A percentile compares a stretch with the other conserved stretches of the same genome.
Conservation (phyloP, 352 stramenopile genomes). For the Globisporangium barbulae region DNA sequence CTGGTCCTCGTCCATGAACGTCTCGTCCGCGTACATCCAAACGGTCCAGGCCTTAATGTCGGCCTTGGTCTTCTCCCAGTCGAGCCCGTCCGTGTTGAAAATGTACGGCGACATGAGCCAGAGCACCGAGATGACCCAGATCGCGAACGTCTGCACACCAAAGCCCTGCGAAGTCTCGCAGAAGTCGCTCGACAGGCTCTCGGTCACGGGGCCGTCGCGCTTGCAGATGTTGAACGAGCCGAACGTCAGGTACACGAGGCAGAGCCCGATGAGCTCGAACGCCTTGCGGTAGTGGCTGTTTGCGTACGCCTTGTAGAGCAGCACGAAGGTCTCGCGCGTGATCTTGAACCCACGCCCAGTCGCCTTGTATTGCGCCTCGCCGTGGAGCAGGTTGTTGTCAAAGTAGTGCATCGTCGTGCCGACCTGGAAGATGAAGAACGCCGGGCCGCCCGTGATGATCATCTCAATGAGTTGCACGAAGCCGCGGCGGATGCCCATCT, state of each 20-base stretch:
- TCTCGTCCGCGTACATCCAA: conserved; percentile 79
- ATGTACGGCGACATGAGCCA: conserved; percentile 79
- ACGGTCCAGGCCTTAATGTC: conserved; percentile 68
- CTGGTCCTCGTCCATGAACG: conserved; percentile 60
- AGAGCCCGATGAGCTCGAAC: conserved; percentile 72
- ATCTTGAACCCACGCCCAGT: conserved; percentile 85
- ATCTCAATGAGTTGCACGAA: conserved; percentile 77
- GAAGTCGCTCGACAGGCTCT: conserved; percentile 53
- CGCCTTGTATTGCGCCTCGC: conserved; percentile 77
- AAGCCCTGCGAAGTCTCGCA: conserved; percentile 73
- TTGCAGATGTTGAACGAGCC: conserved; percentile 69
- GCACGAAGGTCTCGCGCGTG: conserved; percentile 74
- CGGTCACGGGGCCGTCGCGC: conserved; percentile 31
- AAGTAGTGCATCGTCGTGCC: conserved; percentile 87
- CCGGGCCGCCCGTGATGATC: conserved; percentile 66
- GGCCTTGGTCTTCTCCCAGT: conserved; percentile 83
- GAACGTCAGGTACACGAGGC: conserved; percentile 71
- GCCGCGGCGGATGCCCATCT: conserved; percentile 66
- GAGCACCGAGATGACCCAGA: conserved; percentile 72
- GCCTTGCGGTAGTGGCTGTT: conserved; percentile 74
- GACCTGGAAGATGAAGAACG: conserved; percentile 82
- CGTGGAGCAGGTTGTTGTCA: conserved; percentile 79
- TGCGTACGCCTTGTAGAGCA: conserved; percentile 81
- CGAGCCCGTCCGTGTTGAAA: conserved; percentile 84
- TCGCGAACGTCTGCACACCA: conserved; percentile 77